A percentile compares a stretch with the other conserved stretches of the same genome.
phyloP scores from a whole-genome alignment of 2,329 filamentous ascomycete species.

The Ciborinia camelliae region DNA sequence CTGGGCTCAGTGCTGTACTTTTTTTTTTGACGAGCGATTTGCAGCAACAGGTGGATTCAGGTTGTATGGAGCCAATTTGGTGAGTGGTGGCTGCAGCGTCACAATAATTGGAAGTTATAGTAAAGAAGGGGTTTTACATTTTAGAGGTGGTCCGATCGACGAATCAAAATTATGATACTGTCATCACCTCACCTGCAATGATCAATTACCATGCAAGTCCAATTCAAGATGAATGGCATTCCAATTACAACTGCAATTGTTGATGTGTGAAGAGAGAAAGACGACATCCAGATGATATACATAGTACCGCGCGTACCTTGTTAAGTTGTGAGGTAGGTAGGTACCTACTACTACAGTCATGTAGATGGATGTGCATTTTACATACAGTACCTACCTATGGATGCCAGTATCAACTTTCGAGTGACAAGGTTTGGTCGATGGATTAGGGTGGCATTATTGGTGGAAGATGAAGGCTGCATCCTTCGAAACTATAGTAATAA shows the following conservation, averaged over 20 bases:
- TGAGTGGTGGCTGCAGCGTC: constrained; percentile 11
- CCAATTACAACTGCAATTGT: background rate
- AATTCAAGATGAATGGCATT: background rate
- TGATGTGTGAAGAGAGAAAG: background rate
- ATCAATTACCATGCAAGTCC: constrained; percentile 9
- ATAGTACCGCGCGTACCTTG: no score
- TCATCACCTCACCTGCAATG: no score
- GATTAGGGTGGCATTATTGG: no score
- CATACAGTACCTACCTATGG: no score
- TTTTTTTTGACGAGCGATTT: constrained; percentile 15
- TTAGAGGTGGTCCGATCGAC: constrained; percentile 4
- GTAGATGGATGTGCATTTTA: no score
- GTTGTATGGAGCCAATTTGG: constrained; percentile 1
- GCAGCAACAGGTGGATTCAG: constrained; percentile 8
- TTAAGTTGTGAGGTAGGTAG: no score
- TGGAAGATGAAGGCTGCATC: no score
- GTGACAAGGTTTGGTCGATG: no score
- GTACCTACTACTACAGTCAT: no score
- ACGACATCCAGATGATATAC: background rate
- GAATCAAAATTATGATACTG: constrained; percentile 8
- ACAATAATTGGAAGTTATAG: background rate
- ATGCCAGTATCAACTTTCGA: no score
- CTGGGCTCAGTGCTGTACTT: background rate
- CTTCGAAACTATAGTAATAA: no score
- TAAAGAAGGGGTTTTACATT: constrained; percentile 14